Evolutionary conservation across 2,329 filamentous ascomycete genomes (phyloP).

Genomic region (Endothia cerciana): DNA sequence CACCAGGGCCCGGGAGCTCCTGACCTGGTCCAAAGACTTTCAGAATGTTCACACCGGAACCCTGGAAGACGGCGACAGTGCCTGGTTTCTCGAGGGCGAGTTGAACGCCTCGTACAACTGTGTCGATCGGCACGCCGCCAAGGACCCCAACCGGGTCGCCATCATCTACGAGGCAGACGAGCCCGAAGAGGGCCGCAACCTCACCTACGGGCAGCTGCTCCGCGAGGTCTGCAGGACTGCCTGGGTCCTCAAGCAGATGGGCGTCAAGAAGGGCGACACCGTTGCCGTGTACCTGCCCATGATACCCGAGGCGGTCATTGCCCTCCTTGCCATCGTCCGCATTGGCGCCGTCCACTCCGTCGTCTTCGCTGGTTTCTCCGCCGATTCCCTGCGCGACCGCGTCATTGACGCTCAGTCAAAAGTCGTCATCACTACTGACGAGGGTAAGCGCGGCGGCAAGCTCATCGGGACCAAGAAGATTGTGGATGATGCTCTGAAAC

Average conservation of each 20-base stretch:
- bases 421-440: conserved; percentile 95
- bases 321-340: conserved; percentile 87
- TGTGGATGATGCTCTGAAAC: conserved; percentile 94
- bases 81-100: conserved; percentile 93
- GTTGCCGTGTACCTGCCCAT: conserved; percentile 98
- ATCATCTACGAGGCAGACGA: conserved; percentile 99
- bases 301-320: conserved; percentile 94
- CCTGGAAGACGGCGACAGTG: conserved; percentile 78
- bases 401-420: conserved; percentile 89
- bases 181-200: conserved; percentile 79
- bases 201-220: conserved; percentile 92
- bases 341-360: conserved; percentile 97
- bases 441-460: conserved; percentile 97
- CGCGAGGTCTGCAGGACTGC: conserved; percentile 88
- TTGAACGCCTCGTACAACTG: conserved; percentile 98
- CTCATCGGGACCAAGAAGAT: conserved; percentile 98
- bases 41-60: conserved; percentile 82
- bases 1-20: conserved; percentile 79
- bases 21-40: conserved; percentile 91
- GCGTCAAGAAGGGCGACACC: conserved; percentile 95
- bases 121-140: conserved; percentile 94
- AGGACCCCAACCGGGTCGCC: conserved; percentile 88
- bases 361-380: conserved; percentile 96
- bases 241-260: conserved; percentile 90
- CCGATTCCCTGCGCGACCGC: conserved; percentile 92